Evolutionary conservation across 495 filamentous ascomycete species (phyloP).

Genomic region (Neurospora intermedia): DNA sequence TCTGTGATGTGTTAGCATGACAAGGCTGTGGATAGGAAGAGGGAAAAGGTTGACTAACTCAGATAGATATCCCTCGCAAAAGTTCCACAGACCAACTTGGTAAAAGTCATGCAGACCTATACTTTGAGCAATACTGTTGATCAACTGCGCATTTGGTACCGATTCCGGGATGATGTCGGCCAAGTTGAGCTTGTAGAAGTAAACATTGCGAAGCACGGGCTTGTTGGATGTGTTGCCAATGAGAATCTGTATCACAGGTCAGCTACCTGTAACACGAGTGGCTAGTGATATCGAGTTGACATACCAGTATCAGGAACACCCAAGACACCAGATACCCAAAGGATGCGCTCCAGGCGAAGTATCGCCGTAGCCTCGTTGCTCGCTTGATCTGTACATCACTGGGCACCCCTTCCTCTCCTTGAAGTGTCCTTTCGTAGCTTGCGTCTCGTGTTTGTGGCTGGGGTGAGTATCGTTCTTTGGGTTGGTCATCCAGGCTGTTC

Average conservation of each 20-base stretch:
- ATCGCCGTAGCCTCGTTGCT: conserved; percentile 46
- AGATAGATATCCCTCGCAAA: conserved; percentile 66
- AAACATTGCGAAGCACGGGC: conserved; percentile 53
- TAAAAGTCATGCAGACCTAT: conserved; percentile 92
- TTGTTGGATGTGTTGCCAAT: conserved; percentile 57
- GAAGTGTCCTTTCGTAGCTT: background rate
- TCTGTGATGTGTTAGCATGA: conserved; percentile 13
- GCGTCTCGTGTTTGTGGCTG: background rate
- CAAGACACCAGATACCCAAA: conserved; percentile 61
- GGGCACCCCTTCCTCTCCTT: conserved; percentile 1
- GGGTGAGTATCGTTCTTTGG: background rate
- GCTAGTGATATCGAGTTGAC: background rate
- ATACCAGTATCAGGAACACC: conserved; percentile 64
- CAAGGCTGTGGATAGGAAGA: background rate
- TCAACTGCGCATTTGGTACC: conserved; percentile 62
- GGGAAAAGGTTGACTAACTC: conserved; percentile 22
- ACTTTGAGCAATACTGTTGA: conserved; percentile 81
- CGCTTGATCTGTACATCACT: conserved; percentile 27
- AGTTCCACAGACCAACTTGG: conserved; percentile 81
- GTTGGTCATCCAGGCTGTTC: background rate
- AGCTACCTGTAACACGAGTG: conserved; percentile 5
- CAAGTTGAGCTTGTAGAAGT: conserved; percentile 77
- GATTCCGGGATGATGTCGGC: conserved; percentile 68
- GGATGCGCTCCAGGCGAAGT: conserved; percentile 48
- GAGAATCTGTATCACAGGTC: conserved; percentile 32